Evolutionary conservation across 73 alveolate species (phyloP), one percentile per base, ranked within the genome.

Genomic region (Symbiodinium natans): DNA sequence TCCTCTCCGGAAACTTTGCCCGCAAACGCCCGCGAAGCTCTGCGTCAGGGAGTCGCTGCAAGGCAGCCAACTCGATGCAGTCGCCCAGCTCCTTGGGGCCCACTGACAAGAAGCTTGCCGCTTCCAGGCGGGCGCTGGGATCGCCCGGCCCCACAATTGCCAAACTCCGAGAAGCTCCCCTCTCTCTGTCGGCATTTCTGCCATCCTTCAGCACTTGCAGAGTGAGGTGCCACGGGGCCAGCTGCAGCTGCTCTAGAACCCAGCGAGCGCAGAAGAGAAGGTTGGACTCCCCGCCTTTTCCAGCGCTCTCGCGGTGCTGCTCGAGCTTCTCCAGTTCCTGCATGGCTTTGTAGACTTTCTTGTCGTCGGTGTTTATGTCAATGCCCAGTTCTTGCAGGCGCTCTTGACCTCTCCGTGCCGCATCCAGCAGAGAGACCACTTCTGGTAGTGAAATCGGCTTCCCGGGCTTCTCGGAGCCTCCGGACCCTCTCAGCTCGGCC

Each of bases 61-160:
- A 34, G 34, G 74, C 46, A 13, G 95, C 80, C 46, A 88, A 71
- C 43, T 82, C 86, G 74, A 88, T 39, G 43, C 86, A 88, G 42
- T 88, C 95, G 23, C 48, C 86, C 3, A 75, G 17, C 25, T 88
- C 73, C 33, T 88, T 88, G 36, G 80, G 3, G 21, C 29, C 33
- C 17, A 88, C 48, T 5, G 95, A 86, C 86, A 88, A 29, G 27
- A 63, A 88, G 48, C 95, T 88, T 2, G 46, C 86, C 33, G 82
- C 95, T 63, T 88, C 95, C 63, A 88, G 86, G 73, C 95, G 95
- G 21, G 74, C 43, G 86, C 95, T 88, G 25, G 95, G 95, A 88
- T 88, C 95, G 6, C 59, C 59, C 36, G 80, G 80, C 11, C 80
- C 80, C 80, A 63, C 80, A 23, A 63, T n/a, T 17, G 80, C 80